Conservation (phyloP, 495 filamentous ascomycete species). For the Xylaria castorea region DNA sequence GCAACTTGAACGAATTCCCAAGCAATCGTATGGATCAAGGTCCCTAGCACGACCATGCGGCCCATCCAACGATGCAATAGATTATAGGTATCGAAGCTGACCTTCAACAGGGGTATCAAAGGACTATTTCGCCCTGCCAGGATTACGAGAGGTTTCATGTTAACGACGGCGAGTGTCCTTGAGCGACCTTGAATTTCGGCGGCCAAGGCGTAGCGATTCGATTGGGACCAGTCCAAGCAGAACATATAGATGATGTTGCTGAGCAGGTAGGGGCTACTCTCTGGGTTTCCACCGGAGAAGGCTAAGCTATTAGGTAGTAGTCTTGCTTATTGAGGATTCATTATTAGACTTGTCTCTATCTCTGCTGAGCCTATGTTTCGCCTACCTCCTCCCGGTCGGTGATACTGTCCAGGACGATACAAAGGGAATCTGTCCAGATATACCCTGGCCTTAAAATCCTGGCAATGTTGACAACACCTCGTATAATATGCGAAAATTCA, state of each 20-base stretch:
- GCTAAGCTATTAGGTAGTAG: neutral
- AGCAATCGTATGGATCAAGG: slow-evolving; percentile 71
- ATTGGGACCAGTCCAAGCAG: slow-evolving; percentile 62
- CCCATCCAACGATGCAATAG: slow-evolving; percentile 88
- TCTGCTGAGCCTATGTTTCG: neutral
- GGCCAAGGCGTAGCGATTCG: slow-evolving; percentile 59
- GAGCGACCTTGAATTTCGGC: slow-evolving; percentile 74
- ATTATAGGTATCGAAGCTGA: slow-evolving; percentile 92
- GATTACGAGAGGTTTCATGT: slow-evolving; percentile 80
- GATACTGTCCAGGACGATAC: neutral
- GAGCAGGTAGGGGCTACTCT: slow-evolving; percentile 37
- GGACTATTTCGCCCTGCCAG: slow-evolving; percentile 86
- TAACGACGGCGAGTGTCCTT: slow-evolving; percentile 76
- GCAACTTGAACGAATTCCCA: slow-evolving; percentile 76
- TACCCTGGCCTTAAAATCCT: neutral
- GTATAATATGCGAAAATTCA: neutral
- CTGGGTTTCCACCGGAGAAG: neutral
- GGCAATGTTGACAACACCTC: neutral
- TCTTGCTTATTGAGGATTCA: neutral
- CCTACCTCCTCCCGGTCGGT: neutral
- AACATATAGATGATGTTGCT: slow-evolving; percentile 72
- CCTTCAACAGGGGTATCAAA: slow-evolving; percentile 71
- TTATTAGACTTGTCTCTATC: neutral
- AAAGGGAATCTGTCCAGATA: neutral
- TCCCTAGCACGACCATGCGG: slow-evolving; percentile 75